phyloP scores from a whole-genome alignment of 139 green algal species.

The Bryopsis sp. region DNA sequence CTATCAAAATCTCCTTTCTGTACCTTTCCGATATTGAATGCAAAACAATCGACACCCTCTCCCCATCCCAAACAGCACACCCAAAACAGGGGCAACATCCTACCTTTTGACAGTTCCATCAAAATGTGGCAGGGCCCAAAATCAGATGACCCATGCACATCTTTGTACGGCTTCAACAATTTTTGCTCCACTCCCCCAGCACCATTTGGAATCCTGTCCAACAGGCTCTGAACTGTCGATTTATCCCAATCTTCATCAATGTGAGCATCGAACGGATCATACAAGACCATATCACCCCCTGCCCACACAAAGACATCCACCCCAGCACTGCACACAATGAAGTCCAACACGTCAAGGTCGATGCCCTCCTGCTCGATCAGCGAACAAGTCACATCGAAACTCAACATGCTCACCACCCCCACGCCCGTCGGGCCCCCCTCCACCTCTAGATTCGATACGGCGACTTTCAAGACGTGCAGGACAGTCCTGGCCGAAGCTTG shows the following conservation, averaged over 20 bases:
- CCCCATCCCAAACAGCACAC: too few species aligned
- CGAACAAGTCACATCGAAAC: constrained; percentile 37
- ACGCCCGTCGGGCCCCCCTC: constrained; percentile 25
- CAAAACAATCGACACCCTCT: too few species aligned
- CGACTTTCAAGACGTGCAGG: too few species aligned
- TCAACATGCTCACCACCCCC: constrained; percentile 53
- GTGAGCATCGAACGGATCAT: neutral
- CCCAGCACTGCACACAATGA: neutral
- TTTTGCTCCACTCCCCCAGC: too few species aligned
- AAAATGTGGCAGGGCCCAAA: too few species aligned
- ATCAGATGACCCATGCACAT: too few species aligned
- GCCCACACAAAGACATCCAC: neutral
- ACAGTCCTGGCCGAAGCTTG: too few species aligned
- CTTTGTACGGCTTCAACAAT: too few species aligned
- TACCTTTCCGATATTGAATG: too few species aligned
- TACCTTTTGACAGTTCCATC: too few species aligned
- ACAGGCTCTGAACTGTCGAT: neutral
- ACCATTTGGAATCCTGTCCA: constrained; percentile 14
- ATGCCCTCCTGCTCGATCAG: constrained; percentile 9
- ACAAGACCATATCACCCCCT: neutral
- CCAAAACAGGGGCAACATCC: too few species aligned
- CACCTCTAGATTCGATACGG: neutral
- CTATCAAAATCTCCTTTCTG: too few species aligned
- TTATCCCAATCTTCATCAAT: neutral
- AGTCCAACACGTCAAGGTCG: neutral